Percentiles rank a stretch among this genome's conserved stretches.
Evolutionary conservation across 2,329 filamentous ascomycete species (phyloP).

Genomic region (Ascochyta pisi): DNA sequence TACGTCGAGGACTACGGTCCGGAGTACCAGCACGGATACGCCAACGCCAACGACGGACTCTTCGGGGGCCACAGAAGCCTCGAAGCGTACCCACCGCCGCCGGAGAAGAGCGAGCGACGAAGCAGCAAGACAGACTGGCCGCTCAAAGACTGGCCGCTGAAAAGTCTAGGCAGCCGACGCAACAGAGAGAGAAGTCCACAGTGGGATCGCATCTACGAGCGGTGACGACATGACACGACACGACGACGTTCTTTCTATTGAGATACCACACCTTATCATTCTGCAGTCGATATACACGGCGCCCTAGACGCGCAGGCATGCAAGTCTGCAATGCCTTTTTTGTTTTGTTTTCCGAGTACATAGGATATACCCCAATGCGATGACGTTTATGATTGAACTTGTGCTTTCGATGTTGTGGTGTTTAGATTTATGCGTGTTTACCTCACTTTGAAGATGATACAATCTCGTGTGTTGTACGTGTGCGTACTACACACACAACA

Average conservation of each 20-base stretch:
- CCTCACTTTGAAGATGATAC: too few species aligned
- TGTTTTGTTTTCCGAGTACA: too few species aligned
- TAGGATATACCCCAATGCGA: too few species aligned
- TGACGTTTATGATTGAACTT: too few species aligned
- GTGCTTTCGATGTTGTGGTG: too few species aligned
- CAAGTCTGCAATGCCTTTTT: too few species aligned
- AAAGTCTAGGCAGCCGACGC: constrained; percentile 7
- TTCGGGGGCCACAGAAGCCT: constrained; percentile 41
- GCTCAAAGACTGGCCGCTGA: constrained; percentile 24
- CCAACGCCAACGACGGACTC: constrained; percentile 36
- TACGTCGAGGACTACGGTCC: constrained; percentile 46
- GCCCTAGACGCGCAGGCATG: too few species aligned
- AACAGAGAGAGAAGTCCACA: constrained; percentile 34
- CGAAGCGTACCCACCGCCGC: constrained; percentile 31
- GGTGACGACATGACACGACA: neutral
- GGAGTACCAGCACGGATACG: constrained; percentile 30
- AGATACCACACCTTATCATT: neutral
- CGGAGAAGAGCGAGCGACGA: constrained; percentile 10
- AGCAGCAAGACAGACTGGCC: constrained; percentile 40
- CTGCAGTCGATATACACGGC: too few species aligned
- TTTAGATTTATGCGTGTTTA: too few species aligned
- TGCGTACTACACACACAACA: too few species aligned
- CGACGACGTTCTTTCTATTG: neutral
- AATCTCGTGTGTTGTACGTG: too few species aligned
- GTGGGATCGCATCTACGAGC: constrained; percentile 44